A percentile compares a stretch with the other conserved stretches of the same genome.
Conservation (phyloP, 495 filamentous ascomycete species). For the Hyaloscypha bicolor region DNA sequence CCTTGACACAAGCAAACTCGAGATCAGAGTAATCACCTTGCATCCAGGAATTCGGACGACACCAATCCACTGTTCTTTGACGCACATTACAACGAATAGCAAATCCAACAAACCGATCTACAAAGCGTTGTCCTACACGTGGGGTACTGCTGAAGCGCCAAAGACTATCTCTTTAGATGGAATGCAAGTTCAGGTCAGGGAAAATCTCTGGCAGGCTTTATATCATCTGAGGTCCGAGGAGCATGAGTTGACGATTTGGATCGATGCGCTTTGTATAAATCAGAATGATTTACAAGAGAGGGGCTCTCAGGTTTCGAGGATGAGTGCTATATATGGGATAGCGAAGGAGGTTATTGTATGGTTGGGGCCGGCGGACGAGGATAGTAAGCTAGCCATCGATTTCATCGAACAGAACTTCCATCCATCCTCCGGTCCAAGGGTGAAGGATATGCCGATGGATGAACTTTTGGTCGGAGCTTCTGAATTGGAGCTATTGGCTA, state of each 20-base stretch:
- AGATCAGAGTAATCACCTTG: slow-evolving; percentile 1
- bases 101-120: neutral
- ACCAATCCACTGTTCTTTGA: neutral
- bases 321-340: slow-evolving; percentile 30
- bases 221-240: slow-evolving; percentile 22
- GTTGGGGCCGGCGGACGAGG: slow-evolving; percentile 26
- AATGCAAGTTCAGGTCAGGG: slow-evolving; percentile 16
- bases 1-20: neutral
- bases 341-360: slow-evolving; percentile 31
- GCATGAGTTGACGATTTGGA: slow-evolving; percentile 25
- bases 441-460: neutral
- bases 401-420: slow-evolving; percentile 8
- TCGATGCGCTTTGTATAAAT: slow-evolving; percentile 36
- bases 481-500: neutral
- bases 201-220: slow-evolving; percentile 31
- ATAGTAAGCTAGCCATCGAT: slow-evolving; percentile 25
- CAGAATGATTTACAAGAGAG: slow-evolving; percentile 29
- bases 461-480: neutral
- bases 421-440: no score
- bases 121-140: slow-evolving; percentile 33
- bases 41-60: neutral
- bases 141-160: slow-evolving; percentile 3
- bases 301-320: slow-evolving; percentile 30
- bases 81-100: neutral
- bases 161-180: neutral